Base-by-base conservation (phyloP, 73 alveolate genomes). In the Paramecium octaurelia region DNA sequence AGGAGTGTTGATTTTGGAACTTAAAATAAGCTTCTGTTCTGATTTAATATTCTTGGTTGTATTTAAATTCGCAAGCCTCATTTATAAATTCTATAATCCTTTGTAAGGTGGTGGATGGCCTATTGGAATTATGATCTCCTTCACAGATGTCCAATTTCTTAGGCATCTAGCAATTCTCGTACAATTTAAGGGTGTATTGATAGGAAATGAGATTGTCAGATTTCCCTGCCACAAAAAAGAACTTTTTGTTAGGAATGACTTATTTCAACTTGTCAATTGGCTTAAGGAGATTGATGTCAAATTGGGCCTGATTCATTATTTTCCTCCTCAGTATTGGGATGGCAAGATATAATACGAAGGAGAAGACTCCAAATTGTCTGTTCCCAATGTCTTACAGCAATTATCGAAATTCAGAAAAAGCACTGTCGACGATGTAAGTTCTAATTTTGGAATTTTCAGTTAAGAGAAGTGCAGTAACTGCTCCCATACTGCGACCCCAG, bases 401-500 rank as follows among this genome's bases (percentile, higher is more conserved):
- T 64, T 38, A 58, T 90, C 95, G 85, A 60, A 97, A 94, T 10
- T 86, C 34, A 8, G 96, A 93, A 92, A 97, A 97, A 92, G 99
- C 98, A 23, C 98, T 93, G 92, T 97, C 99, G 24, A 96, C 95
- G 31, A 97, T 98, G 85, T 96, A 95, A 18, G 97, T 96, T 73
- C 93, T 86, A 4, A 97, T 93, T 16, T 93, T 92, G 71, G 95
- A 96, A 73, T 92, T 88, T 73, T 95, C 85, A 23, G 98, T 95
- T 93, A 94, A 94, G 92, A 98, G 71, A 36, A 98, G 93, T 2
- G 99, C 97, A 21, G 99, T 98, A 16, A 97, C 99, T n/a, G 99
- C 99, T 10, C 99, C 99, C 99, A 98, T 98, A 59, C 99, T 96
- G 75, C 99, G 92, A 29, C 99, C 99, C 99, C 99, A 98, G 29